Evolutionary conservation across 345 rosid species (phyloP), one percentile per base, ranked within the genome.

Genomic region (Rubroshorea leprosula): DNA sequence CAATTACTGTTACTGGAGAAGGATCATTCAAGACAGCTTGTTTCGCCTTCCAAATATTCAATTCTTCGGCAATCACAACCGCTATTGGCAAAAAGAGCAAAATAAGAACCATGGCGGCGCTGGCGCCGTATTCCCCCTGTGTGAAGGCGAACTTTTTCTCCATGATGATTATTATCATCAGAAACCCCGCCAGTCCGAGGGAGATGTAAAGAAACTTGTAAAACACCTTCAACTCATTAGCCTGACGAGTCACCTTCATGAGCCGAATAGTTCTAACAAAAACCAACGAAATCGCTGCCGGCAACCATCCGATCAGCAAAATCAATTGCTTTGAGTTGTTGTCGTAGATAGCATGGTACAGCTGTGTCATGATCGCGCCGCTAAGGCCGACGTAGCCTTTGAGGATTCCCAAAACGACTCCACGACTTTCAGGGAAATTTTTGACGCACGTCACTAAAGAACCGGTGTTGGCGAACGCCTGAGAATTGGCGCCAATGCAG

Each of bases 301-400:
- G 76, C 39, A 79, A 72, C 78, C 74, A 79, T n/a, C n/a, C n/a
- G n/a, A n/a, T n/a, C n/a, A n/a, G n/a, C n/a, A n/a, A n/a, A n/a
- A n/a, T n/a, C n/a, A 70, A 74, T 75, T 20, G 73, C 60, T 35
- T 75, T 25, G 74, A 67, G 49, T 70, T 65, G 6, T 76, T 69
- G 1, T 76, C 80, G 39, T 79, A 62, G 10, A 79, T 22, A 17
- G 74, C 80, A 65, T 60, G 83, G 54, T 43, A 79, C 13, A 79
- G 54, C 41, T 72, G 78, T 6, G 76, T 73, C 51, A 79, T 62
- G 49, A 79, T 76, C 43, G 80, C 80, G 5, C 83, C 83, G 49
- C 83, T 76, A n/a, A 76, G 66, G 41, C 83, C 80, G 56, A 79
- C 72, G 27, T 69, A 70, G 2, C 80, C 80, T 39, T 79, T 79